Base-by-base conservation (phyloP, 495 filamentous ascomycete genomes). In the Astrocystis sublimbata region DNA sequence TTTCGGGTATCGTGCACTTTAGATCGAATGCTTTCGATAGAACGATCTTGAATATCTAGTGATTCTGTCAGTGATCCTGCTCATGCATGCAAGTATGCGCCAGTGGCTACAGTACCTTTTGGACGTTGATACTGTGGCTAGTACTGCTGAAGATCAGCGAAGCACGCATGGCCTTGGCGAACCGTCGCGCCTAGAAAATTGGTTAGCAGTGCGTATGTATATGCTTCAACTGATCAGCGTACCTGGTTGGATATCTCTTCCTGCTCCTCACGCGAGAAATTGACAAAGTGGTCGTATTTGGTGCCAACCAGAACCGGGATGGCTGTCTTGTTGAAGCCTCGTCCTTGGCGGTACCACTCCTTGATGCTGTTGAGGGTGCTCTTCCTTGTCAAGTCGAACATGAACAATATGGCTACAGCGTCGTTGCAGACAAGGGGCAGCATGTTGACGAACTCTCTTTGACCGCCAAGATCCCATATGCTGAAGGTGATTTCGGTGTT, bases 401-500 rank as follows among this genome's bases (percentile, higher is more conserved):
- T 98, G 82, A 98, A 98, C 15, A 98, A 80, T 62, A 98, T 97
- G 35, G 94, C 94, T 23, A 98, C 94, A 2, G 94, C 94, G 70
- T 98, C 94, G 73, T 98, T 98, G 83, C 94, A 98, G 54, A 98
- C 94, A 17, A 98, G 84, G 6, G 94, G 94, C 40, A 98, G 82
- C 94, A 98, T 98, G 78, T 98, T 98, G 73, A 98, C 94, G 63
- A 98, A 98, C 76, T 98, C 94, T 66, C 94, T 86, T 79, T 98
- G 94, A 64, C 94, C 94, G 68, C 94, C 94, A 36, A 98, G 80
- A 83, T 98, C 94, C 94, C 94, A 98, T 72, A 98, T 98, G 45
- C 91, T 96, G 77, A 98, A 98, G 35, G 94, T 98, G 69, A 98
- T 98, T 74, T 98, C 94, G n/a, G 94, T 98, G 75, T 98, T 98